Evolutionary conservation across 352 stramenopile genomes (phyloP), one percentile per base, ranked within the genome.

Genomic region (Globisporangium radiosum): DNA sequence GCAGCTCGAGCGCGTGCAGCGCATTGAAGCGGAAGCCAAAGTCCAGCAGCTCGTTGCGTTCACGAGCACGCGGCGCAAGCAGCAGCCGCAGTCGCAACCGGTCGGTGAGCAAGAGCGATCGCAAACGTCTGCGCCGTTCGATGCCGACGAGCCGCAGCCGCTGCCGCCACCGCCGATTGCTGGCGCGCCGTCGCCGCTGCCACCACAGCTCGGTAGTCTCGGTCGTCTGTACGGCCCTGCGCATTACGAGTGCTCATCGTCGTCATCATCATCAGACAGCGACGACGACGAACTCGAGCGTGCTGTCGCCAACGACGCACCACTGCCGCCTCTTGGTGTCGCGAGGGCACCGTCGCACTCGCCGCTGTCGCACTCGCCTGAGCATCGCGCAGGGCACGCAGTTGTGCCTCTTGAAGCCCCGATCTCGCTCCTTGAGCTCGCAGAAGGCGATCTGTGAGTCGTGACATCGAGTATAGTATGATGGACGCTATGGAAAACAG

Each of bases 11-110:
- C 69, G 80, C 7, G 66, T 86, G 7, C 77, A 87, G 47, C 71
- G 83, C 1, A 82, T 93, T 40, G 75, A 91, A 40, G 69, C 69
- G 0, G 81, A 93, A n/a, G 68, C 70, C 13, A 85, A 88, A 45
- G 60, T 90, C 19, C 86, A 88, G 56, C 73, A 88, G 42, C 36
- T 87, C 52, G 57, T 63, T 5, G 55, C 59, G 47, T 64, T 59
- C 17, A 62, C 62, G 15, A 59, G 52, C 42, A 55, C 47, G 43
- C 53, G 52, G 17, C 51, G 37, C 11, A 59, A 52, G 33, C 56
- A 19, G 10, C 45, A 9, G 45, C 45, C 10, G 10, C 15, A 50
- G 25, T 33, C 45, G n/a, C 45, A 50, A 17, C 6, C 15, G n/a
- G 14, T 33, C 39, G 5, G 11, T 36, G 15, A 39, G 49, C 17